These are phyloP conservation scores for Bacidia rubella DNA, from an alignment of 495 filamentous ascomycete genomes.

Conservation along the genomic window DNA sequence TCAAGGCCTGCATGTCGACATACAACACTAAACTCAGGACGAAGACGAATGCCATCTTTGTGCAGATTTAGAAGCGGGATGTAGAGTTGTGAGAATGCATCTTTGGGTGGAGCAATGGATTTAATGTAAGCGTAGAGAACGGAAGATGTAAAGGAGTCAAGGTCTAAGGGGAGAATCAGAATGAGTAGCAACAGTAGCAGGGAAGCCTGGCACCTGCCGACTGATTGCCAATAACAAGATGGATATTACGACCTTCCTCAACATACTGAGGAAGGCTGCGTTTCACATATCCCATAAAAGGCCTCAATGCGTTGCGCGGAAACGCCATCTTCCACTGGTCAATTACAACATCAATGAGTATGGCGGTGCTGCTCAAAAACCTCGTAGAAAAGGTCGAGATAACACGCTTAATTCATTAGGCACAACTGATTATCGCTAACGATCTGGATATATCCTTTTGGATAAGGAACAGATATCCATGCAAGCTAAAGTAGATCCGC, in stretches of 20 bases:
- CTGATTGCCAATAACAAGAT: conserved; percentile 19
- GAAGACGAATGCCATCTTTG: conserved; percentile 51
- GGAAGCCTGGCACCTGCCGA: conserved; percentile 18
- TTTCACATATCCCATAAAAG: conserved; percentile 14
- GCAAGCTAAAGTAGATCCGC: too few species aligned
- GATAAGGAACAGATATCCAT: too few species aligned
- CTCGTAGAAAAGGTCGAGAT: too few species aligned
- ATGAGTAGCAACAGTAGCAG: too few species aligned
- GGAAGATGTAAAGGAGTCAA: conserved; percentile 81
- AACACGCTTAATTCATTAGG: too few species aligned
- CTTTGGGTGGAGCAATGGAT: conserved; percentile 33
- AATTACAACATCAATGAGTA: too few species aligned
- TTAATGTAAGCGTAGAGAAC: conserved; percentile 78
- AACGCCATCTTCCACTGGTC: conserved; percentile 19
- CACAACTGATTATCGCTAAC: too few species aligned
- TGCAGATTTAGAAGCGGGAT: conserved; percentile 72
- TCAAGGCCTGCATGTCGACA: conserved; percentile 26
- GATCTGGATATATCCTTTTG: too few species aligned
- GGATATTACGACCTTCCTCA: conserved; percentile 5
- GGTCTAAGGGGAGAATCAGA: conserved; percentile 39
- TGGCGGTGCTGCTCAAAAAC: too few species aligned
- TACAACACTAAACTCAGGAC: conserved; percentile 58
- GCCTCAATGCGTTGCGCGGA: conserved; percentile 13
- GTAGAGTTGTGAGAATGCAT: conserved; percentile 40
- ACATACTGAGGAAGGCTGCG: conserved; percentile 5